phyloP scores from a whole-genome alignment of 2,329 filamentous ascomycete genomes.

The Curvularia eragrostidis region DNA sequence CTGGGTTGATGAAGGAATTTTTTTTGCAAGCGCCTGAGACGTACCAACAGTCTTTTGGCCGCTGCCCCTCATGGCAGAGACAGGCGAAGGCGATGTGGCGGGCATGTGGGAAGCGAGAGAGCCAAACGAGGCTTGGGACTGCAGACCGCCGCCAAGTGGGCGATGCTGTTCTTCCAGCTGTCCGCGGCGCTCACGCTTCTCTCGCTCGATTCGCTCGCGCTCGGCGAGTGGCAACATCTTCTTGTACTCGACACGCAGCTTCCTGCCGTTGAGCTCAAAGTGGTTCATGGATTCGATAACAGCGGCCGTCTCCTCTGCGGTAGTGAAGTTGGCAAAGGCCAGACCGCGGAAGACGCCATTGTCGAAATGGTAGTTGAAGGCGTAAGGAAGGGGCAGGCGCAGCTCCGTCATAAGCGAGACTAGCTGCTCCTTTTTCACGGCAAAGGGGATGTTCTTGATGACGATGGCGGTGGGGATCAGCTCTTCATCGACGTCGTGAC shows the following conservation, averaged over 20 bases:
- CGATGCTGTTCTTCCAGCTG: slow-evolving; percentile 97
- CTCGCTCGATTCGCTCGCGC: slow-evolving; percentile 92
- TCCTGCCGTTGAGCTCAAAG: slow-evolving; percentile 91
- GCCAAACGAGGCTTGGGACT: slow-evolving; percentile 85
- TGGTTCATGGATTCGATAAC: slow-evolving; percentile 96
- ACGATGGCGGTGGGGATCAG: slow-evolving; percentile 98
- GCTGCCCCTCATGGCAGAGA: slow-evolving; percentile 62
- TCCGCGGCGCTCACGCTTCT: slow-evolving; percentile 94
- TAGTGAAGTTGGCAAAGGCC: slow-evolving; percentile 98
- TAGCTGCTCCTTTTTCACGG: slow-evolving; percentile 94
- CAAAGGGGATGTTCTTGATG: slow-evolving; percentile 99
- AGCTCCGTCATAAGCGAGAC: slow-evolving; percentile 93
- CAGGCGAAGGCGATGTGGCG: slow-evolving; percentile 70
- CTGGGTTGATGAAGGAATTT: background rate
- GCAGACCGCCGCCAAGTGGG: slow-evolving; percentile 71
- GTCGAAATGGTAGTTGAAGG: slow-evolving; percentile 99
- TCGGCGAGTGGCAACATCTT: slow-evolving; percentile 98
- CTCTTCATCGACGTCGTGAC: slow-evolving; percentile 73
- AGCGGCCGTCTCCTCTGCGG: slow-evolving; percentile 86
- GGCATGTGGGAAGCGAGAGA: slow-evolving; percentile 72
- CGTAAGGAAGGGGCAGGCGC: slow-evolving; percentile 91
- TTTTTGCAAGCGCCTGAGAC: slow-evolving; percentile 23
- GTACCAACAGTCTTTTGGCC: slow-evolving; percentile 53
- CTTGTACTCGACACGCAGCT: slow-evolving; percentile 97
- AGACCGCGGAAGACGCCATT: slow-evolving; percentile 95